Base-by-base conservation (phyloP, 2,329 filamentous ascomycete species). In the Teratosphaeria nubilosa region DNA sequence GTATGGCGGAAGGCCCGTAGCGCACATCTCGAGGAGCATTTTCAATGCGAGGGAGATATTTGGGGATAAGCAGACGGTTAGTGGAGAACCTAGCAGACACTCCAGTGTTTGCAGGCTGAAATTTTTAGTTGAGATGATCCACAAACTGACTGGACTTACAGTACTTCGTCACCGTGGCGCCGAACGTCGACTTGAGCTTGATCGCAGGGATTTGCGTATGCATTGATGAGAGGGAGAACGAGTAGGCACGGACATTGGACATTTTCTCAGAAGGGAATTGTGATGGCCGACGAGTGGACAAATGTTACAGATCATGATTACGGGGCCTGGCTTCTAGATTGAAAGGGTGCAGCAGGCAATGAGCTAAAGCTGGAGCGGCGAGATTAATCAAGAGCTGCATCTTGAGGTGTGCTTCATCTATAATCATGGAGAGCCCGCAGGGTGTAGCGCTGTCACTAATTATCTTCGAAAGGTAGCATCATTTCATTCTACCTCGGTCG, bases 181-280 rank as follows among this genome's bases (percentile, higher is more conserved):
- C 85, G 0, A 81, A 81, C 16, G 82, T 87, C 6, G 86, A 90
- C 66, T 78, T 86, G 71, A 80, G 83, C 3, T 66, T 88, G 53
- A 80, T 88, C 63, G 82, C 78, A 0, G 86, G 85, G 11, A 74
- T 88, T 66, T 88, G 84, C 67, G 83, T 89, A 56, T 84, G 81
- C 60, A 73, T 88, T 60, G 86, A 88, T 62, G 85, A 88, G 77
- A 80, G 80, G 74, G 81, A 85, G 58, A 81, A 83, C 53, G 77
- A 82, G 13, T 14, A 41, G 11, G 5, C 13, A 16, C 6, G 14
- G 13, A 14, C 34, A 2, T 41, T 2, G 11, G 13, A 14, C 34
- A 11, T 41, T 16, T 7, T 41, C 16, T 41, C 16, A 11, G 11
- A 5, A 14, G 34, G 5, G 34, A 41, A 14, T 7, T n/a, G 11